Base-by-base conservation (phyloP, 495 filamentous ascomycete species). In the Clavariopsis aquatica region DNA sequence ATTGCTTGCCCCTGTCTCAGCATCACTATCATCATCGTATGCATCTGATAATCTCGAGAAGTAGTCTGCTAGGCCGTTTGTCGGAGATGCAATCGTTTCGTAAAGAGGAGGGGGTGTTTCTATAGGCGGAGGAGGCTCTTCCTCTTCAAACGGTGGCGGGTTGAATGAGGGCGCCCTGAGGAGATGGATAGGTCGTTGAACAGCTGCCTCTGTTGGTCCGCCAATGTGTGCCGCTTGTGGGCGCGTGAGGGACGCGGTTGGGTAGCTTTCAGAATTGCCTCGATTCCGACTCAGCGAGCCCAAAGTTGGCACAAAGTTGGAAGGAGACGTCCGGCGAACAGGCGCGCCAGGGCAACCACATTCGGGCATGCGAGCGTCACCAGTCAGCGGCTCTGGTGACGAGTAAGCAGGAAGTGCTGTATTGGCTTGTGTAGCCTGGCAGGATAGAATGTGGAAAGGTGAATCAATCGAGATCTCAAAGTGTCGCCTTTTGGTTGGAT, bases 381-480 rank as follows among this genome's bases (percentile, higher is more conserved):
- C 49, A 76, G 76, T 76, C 71, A 69, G 74, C 24, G 80, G 78
- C 26, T 87, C 80, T 8, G 85, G 82, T 19, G 83, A 83, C 24
- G 84, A 86, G 70, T 98, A 98, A 20, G 89, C 89, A 0, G 94
- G 94, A 15, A 98, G 84, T 27, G 86, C 84, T 20, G 90, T 94
- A 75, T 98, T 97, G 23, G 91, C 90, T 72, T 92, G 88, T 0
- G 92, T 94, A 9, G 95, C 94, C 52, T 86, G 91, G 77, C 94
- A 98, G 64, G 92, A 93, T 23, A 98, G 89, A 38, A 97, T 89
- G 65, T 96, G 93, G 73, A 98, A 95, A 9, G 94, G 94, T 15
- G 92, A 96, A 77, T 98, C 94, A 68, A 98, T 98, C 61, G 94
- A 97, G 66, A 98, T 98, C 74, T 98, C 94, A 63, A 98, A 98